Evolutionary conservation across 1,284 basidiomycete genomes (phyloP).

Genomic region (Marasmius sp.): DNA sequence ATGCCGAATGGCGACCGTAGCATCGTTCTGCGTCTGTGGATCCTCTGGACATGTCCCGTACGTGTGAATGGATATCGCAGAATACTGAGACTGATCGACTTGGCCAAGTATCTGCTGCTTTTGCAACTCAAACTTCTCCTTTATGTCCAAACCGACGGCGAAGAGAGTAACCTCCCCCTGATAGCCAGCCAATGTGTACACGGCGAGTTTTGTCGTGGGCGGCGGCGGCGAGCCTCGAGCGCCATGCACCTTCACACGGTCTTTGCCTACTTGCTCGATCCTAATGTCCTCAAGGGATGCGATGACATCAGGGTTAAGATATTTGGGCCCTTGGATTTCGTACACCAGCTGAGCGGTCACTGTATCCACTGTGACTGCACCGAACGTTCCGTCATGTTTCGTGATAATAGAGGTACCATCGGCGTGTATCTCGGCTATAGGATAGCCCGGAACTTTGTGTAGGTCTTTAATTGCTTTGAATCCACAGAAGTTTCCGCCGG

Average conservation of each 20-base stretch:
- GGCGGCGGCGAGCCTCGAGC: conserved; percentile 17
- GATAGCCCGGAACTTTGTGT: conserved; percentile 18
- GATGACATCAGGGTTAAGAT: conserved; percentile 22
- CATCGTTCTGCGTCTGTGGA: conserved; percentile 9
- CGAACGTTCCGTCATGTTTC: conserved; percentile 17
- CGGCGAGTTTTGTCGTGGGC: conserved; percentile 21
- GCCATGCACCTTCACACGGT: conserved; percentile 18
- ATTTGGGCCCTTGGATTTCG: conserved; percentile 23
- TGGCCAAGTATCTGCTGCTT: conserved; percentile 12
- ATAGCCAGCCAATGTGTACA: conserved; percentile 20
- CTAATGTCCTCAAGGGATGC: conserved; percentile 3
- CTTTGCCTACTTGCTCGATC: conserved; percentile 14
- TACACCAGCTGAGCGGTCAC: conserved; percentile 23
- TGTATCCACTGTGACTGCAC: conserved; percentile 20
- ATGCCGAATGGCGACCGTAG: conserved; percentile 9
- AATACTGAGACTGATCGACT: conserved; percentile 11
- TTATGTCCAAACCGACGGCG: conserved; percentile 20
- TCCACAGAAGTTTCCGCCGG: conserved; percentile 22
- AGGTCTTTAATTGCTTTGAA: conserved; percentile 17
- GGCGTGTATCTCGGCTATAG: conserved; percentile 20
- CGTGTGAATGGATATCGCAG: conserved; percentile 13
- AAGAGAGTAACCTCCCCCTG: conserved; percentile 19
- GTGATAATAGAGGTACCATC: conserved; percentile 20
- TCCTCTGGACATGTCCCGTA: conserved; percentile 7
- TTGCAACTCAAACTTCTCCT: conserved; percentile 17